Conservation (phyloP, 768 basidiomycete species). For the Cytidiella melzeri region DNA sequence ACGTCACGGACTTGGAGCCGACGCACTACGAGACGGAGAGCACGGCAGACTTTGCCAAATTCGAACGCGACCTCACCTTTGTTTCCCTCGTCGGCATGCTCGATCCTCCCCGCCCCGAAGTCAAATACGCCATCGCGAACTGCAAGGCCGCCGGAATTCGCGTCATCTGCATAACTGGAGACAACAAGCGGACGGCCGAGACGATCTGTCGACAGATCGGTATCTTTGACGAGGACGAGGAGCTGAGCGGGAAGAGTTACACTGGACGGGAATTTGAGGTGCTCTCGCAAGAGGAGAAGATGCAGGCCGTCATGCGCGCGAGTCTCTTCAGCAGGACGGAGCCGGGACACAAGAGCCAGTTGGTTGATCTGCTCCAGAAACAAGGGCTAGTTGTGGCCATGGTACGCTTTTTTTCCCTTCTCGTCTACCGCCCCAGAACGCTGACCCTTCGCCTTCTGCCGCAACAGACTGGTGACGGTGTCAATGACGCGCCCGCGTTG, state of each 20-base stretch:
- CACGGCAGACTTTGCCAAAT: conserved; percentile 77
- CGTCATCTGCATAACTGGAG: conserved; percentile 96
- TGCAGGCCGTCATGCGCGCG: conserved; percentile 81
- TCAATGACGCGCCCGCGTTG: conserved; percentile 95
- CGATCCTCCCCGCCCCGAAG: conserved; percentile 95
- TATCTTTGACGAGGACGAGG: conserved; percentile 81
- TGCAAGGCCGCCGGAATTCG: conserved; percentile 92
- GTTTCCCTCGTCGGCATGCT: conserved; percentile 97
- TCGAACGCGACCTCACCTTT: conserved; percentile 89
- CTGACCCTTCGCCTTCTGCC: conserved; percentile 10
- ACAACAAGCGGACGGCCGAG: conserved; percentile 97
- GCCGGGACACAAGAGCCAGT: conserved; percentile 89
- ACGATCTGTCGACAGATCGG: conserved; percentile 96
- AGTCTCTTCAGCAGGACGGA: conserved; percentile 92
- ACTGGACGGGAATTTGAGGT: conserved; percentile 90
- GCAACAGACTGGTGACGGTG: conserved; percentile 86
- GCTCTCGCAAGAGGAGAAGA: conserved; percentile 73
- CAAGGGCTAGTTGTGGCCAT: conserved; percentile 94
- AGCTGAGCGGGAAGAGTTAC: conserved; percentile 91
- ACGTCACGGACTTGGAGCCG: conserved; percentile 70
- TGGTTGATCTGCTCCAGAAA: conserved; percentile 90
- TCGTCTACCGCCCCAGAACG: conserved; percentile 9
- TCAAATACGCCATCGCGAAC: conserved; percentile 76
- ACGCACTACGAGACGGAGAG: conserved; percentile 78
- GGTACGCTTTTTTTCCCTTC: conserved; percentile 41